Evolutionary conservation across 192 early-diverging fungal species (phyloP).

Genomic region (Dispira parvispora): DNA sequence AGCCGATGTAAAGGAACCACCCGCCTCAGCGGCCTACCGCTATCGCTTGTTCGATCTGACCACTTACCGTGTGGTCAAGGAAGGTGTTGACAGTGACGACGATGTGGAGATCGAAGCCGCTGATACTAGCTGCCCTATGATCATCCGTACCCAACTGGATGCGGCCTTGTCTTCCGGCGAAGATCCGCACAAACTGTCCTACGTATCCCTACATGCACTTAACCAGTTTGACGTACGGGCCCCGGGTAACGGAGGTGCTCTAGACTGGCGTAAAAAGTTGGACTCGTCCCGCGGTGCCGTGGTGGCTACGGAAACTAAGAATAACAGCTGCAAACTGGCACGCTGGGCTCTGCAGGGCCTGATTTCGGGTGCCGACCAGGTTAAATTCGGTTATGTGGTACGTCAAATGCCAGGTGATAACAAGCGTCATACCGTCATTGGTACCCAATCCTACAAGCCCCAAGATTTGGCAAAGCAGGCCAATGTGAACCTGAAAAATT

Average conservation of each 20-base stretch:
- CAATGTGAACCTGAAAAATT: conserved; percentile 65
- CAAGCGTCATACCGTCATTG: conserved; percentile 66
- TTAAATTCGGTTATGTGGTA: conserved; percentile 79
- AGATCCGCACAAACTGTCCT: conserved; percentile 16
- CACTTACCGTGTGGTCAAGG: conserved; percentile 29
- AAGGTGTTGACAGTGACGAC: conserved; percentile 12
- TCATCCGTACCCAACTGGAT: conserved; percentile 82
- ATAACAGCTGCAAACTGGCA: conserved; percentile 88
- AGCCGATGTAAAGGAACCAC: conserved; percentile 27
- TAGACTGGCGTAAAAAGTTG: conserved; percentile 88
- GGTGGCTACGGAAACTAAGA: conserved; percentile 93
- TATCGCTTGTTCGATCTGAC: conserved; percentile 63
- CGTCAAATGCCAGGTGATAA: conserved; percentile 62
- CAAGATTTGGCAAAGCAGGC: conserved; percentile 81
- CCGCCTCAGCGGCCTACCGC: conserved; percentile 59
- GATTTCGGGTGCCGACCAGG: conserved; percentile 71
- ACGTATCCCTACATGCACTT: conserved; percentile 60
- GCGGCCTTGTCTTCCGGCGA: conserved; percentile 45
- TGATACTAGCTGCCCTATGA: conserved; percentile 33
- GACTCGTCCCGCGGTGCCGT: conserved; percentile 92
- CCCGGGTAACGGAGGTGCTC: conserved; percentile 64
- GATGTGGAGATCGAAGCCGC: conserved; percentile 33
- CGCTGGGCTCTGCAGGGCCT: conserved; percentile 90
- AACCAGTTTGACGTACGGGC: conserved; percentile 89
- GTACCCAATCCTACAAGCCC: conserved; percentile 71